Evolutionary conservation across 2,329 filamentous ascomycete species (phyloP).

Genomic region (Ophiostoma angusticollis): DNA sequence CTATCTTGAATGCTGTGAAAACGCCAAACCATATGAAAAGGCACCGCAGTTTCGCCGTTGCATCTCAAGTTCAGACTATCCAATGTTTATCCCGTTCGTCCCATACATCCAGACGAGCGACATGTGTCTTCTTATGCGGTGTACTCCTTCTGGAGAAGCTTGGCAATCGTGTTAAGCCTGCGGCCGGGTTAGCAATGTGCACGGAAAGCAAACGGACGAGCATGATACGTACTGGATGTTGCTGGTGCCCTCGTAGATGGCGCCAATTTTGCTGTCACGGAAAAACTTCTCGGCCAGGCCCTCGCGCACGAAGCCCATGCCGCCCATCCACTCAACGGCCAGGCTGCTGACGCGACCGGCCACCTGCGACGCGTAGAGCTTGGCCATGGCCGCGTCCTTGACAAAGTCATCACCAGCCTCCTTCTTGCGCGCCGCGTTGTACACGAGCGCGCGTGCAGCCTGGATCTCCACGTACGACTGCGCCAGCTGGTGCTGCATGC

Average conservation of each 20-base stretch:
- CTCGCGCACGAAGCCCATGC: slow-evolving; percentile 96
- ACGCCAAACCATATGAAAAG: too few species aligned
- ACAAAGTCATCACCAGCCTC: slow-evolving; percentile 94
- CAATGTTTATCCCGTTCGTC: too few species aligned
- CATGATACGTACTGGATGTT: slow-evolving; percentile 48
- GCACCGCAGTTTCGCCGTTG: too few species aligned
- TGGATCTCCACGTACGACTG: slow-evolving; percentile 91
- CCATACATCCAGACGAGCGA: too few species aligned
- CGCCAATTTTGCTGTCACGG: slow-evolving; percentile 95
- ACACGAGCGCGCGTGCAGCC: slow-evolving; percentile 83
- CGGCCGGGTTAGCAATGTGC: slow-evolving; percentile 16
- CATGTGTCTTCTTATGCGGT: slow-evolving; percentile 23
- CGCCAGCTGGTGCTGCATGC: slow-evolving; percentile 97
- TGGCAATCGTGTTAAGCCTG: slow-evolving; percentile 51
- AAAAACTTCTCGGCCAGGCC: slow-evolving; percentile 97
- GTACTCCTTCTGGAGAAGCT: slow-evolving; percentile 50
- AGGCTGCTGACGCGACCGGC: slow-evolving; percentile 73
- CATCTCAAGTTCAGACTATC: too few species aligned
- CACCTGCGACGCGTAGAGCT: slow-evolving; percentile 87
- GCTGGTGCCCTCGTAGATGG: slow-evolving; percentile 89
- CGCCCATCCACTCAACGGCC: slow-evolving; percentile 98
- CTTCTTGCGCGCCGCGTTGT: slow-evolving; percentile 95
- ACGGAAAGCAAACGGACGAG: neutral
- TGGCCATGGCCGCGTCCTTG: slow-evolving; percentile 93
- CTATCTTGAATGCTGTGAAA: too few species aligned